A percentile compares a stretch with the other conserved stretches of the same genome.
These are phyloP conservation scores for Biscogniauxia marginata DNA, from an alignment of 2,329 filamentous ascomycete genomes.

Conservation along the genomic window DNA sequence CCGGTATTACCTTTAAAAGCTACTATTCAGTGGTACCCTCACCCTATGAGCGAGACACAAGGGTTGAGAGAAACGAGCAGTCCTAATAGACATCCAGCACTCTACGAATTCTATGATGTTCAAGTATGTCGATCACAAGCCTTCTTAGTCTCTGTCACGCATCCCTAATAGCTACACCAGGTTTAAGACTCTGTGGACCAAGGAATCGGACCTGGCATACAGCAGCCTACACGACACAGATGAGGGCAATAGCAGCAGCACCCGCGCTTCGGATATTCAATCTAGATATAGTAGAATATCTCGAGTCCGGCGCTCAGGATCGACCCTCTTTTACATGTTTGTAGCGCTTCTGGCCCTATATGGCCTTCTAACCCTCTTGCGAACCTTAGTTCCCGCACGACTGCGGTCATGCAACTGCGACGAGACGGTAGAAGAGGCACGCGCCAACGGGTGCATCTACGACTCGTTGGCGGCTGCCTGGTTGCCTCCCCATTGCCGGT, in stretches of 20 bases:
- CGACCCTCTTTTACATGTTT: neutral
- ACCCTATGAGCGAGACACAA: neutral
- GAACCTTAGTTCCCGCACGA: neutral
- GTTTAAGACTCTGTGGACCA: neutral
- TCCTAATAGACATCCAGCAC: neutral
- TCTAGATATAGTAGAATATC: neutral
- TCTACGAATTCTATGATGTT: neutral
- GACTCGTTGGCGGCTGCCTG: constrained; percentile 35
- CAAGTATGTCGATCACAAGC: neutral
- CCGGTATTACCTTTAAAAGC: neutral
- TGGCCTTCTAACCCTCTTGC: neutral
- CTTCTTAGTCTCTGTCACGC: neutral
- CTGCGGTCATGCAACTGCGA: constrained; percentile 33
- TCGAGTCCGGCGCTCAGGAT: neutral
- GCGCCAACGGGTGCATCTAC: constrained; percentile 30
- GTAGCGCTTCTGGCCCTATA: neutral
- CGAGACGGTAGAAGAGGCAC: constrained; percentile 28
- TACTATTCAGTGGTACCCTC: neutral
- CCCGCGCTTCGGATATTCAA: neutral
- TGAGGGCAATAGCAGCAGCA: neutral
- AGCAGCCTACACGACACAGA: neutral
- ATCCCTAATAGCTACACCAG: neutral
- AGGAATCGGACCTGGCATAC: neutral
- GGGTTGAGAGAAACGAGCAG: neutral
- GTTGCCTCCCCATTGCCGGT: constrained; percentile 35